Base-by-base conservation (phyloP, 1,139 yeast species). In the Yamadazyma friedrichii region DNA sequence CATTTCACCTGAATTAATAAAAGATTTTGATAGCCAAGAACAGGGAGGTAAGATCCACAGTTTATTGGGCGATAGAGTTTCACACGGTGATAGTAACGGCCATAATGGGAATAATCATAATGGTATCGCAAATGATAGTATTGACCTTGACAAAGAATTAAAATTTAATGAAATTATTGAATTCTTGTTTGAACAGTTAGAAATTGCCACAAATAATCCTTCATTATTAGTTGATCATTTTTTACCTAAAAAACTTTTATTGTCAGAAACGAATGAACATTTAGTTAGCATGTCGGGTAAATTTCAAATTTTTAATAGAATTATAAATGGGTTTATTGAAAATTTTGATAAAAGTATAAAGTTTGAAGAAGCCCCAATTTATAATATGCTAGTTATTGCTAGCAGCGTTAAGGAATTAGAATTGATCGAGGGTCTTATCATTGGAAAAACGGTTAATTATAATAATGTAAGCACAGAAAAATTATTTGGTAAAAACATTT, bases 201-300 rank as follows among this genome's bases (percentile, higher is more conserved):
- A 67, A 26, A 69, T 74, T 15, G 64, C 82, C 0, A 67, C 74
- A 2, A 78, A 76, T 51, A 89, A 85, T 56, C 88, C 91, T 1
- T 79, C 84, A 31, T 62, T 84, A 34, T 56, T 84, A 31, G 89
- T 84, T 27, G 87, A 84, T 52, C 93, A 85, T 56, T 84, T 80
- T 51, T 80, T 84, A 55, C 88, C 93, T 10, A 78, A 81, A 47
- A 81, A 82, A 43, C 63, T 84, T 44, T 56, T 85, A 15, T 61
- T 83, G 31, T 76, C 79, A 79, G 87, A 83, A 47, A 70, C 84
- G 1, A 82, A 77, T 44, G 81, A 78, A 43, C 61, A 76, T 35
- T 61, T 84, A 38, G 63, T 71, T 31, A 62, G 64, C 31, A 66
- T 81, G 24, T 78, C 87, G 15, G 85, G 83, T 29, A 84, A 83